These are phyloP conservation scores for Phaeosphaeriaceae sp. DNA, from an alignment of 2,329 filamentous ascomycete species.

Conservation along the genomic window DNA sequence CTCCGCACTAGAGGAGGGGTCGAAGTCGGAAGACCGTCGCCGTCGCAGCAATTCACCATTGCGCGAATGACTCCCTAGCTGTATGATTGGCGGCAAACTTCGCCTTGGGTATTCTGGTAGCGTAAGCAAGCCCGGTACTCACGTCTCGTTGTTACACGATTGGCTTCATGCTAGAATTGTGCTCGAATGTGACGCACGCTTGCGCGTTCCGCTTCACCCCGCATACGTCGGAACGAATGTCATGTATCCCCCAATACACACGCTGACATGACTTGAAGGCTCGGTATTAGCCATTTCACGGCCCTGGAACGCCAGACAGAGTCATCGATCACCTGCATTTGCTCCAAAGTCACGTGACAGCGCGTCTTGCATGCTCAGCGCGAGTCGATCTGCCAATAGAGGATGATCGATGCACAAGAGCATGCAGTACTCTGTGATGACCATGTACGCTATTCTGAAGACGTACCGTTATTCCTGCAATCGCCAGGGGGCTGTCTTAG, in stretches of 20 bases:
- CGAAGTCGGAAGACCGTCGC: neutral
- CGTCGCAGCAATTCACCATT: neutral
- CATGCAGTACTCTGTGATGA: too few relatives aligned
- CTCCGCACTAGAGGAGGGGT: slow-evolving; percentile 5
- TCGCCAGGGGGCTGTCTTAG: neutral
- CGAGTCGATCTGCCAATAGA: neutral
- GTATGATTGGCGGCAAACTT: neutral
- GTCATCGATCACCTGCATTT: neutral
- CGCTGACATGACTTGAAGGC: neutral
- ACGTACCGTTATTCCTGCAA: neutral
- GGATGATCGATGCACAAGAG: neutral
- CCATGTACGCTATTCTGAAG: too few relatives aligned
- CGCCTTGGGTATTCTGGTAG: neutral
- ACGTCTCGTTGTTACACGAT: neutral
- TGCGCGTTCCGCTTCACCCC: neutral
- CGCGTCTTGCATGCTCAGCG: neutral
- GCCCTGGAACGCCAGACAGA: neutral
- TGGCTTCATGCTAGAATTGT: neutral
- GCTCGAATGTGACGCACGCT: neutral
- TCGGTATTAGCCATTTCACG: neutral
- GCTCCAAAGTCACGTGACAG: neutral
- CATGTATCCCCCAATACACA: neutral
- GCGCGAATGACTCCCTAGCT: neutral
- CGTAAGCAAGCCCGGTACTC: neutral
- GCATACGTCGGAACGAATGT: neutral